A percentile compares a stretch with the other conserved stretches of the same genome.
phyloP scores from a whole-genome alignment of 116 monocot genomes.

The Posidonia oceanica region DNA sequence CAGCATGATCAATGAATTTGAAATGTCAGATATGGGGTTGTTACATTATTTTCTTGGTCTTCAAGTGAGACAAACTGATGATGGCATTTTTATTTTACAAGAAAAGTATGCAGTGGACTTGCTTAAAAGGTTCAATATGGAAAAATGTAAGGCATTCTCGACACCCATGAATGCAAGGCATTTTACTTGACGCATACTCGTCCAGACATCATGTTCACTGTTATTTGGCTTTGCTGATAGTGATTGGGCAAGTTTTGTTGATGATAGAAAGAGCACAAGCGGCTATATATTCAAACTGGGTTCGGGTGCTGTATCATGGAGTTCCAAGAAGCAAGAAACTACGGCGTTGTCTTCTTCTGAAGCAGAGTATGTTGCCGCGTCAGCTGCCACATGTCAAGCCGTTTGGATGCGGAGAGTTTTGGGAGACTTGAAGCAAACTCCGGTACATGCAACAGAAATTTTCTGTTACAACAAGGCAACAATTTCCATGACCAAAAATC shows the following conservation, averaged over 20 bases:
- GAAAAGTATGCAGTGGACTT: conserved; percentile 12
- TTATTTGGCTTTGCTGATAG: not conserved
- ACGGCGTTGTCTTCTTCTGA: conserved; percentile 2
- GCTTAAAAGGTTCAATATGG: conserved; percentile 4
- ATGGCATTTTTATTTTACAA: too few species aligned
- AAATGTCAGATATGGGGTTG: too few species aligned
- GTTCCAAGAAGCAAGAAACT: conserved; percentile 7
- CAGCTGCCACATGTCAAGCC: not conserved
- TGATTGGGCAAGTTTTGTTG: conserved; percentile 5
- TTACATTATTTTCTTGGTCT: too few species aligned
- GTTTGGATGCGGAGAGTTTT: conserved; percentile 10
- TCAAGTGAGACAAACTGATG: too few species aligned
- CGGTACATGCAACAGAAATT: not conserved
- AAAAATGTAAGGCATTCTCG: conserved; percentile 8
- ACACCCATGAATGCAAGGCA: conserved; percentile 15
- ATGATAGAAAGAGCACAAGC: conserved; percentile 5
- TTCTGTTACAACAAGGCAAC: conserved; percentile 6
- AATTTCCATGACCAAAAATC: conserved; percentile 8
- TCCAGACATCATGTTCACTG: not conserved
- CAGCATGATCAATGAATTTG: too few species aligned
- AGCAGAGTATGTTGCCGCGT: not conserved
- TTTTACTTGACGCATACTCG: conserved; percentile 11
- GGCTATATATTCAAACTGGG: conserved; percentile 4
- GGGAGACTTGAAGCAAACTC: not conserved
- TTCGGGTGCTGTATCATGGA: not conserved